Evolutionary conservation across 1,284 basidiomycete species (phyloP), one percentile per base, ranked within the genome.

Genomic region (Trichosporon asahii): DNA sequence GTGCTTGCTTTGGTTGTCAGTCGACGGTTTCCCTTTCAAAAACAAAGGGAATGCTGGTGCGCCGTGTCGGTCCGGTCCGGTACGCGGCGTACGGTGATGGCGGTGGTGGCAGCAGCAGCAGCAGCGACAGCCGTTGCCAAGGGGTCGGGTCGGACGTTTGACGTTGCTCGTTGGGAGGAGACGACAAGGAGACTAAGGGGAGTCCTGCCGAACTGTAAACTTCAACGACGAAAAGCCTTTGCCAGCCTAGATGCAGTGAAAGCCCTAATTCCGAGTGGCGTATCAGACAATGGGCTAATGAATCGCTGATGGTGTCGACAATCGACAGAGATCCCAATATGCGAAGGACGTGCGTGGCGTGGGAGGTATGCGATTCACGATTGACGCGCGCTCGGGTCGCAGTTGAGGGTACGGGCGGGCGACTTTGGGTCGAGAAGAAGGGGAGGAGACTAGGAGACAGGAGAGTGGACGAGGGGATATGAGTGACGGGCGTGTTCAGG

Each of bases 311-410:
- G 49, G 49, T 53, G 49, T 53, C 49, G 49, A 53, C 49, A 53
- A 53, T 53, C 49, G 49, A 53, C 40, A 44, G 18, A n/a, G 40
- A 53, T 18, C 5, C 49, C n/a, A n/a, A 23, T 25, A 25, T 53
- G 49, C 49, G 49, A 21, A 23, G 49, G 49, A 53, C 49, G 49
- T 53, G 49, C 49, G 49, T 53, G 49, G 49, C 49, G 49, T 53
- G 23, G 6, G 49, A 25, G 49, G 49, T 53, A 53, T 23, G 49
- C 49, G 49, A 53, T 53, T 21, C 18, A 44, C 40, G 40, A 44
- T 44, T 44, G 40, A 44, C 21, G 21, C 49, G 49, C 49, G 46
- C 46, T 53, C 49, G 49, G 49, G 49, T 53, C 49, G 9, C 49
- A 25, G 49, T 53, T 3, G 23, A 53, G 49, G 49, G 49, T 21